Conservation (phyloP, 2,329 filamentous ascomycete species). For the Calonectria honghensis region DNA sequence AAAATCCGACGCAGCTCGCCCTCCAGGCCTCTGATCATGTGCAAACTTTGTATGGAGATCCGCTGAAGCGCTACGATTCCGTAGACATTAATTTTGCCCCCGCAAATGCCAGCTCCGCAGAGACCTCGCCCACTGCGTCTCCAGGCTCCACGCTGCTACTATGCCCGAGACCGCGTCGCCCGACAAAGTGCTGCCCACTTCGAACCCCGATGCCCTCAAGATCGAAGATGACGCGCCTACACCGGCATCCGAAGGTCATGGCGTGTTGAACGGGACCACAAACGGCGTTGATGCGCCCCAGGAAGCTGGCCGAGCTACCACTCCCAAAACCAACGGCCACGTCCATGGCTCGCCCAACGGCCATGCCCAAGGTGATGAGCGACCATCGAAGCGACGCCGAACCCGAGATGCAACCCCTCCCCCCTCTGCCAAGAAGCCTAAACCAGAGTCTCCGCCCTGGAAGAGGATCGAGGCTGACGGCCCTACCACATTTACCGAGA, state of each 20-base stretch:
- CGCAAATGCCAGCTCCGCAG: slow-evolving; percentile 76
- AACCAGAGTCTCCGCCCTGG: slow-evolving; percentile 89
- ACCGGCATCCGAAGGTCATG: slow-evolving; percentile 45
- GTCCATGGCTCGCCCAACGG: slow-evolving; percentile 64
- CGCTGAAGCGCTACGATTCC: slow-evolving; percentile 66
- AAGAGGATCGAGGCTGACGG: slow-evolving; percentile 90
- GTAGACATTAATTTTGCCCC: slow-evolving; percentile 74
- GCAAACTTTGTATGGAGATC: slow-evolving; percentile 70
- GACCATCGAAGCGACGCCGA: slow-evolving; percentile 80
- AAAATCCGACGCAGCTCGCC: slow-evolving; percentile 67
- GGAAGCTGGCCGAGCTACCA: slow-evolving; percentile 52
- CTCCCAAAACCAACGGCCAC: slow-evolving; percentile 54
- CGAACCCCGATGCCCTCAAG: slow-evolving; percentile 55
- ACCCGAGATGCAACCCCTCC: slow-evolving; percentile 68
- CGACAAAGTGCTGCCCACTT: slow-evolving; percentile 62
- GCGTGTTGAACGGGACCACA: slow-evolving; percentile 45
- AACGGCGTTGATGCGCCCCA: slow-evolving; percentile 33
- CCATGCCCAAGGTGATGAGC: slow-evolving; percentile 63
- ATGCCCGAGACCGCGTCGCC: slow-evolving; percentile 78
- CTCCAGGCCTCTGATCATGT: slow-evolving; percentile 72
- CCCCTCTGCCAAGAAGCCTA: slow-evolving; percentile 66
- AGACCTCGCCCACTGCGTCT: slow-evolving; percentile 70
- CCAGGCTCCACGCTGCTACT: slow-evolving; percentile 67
- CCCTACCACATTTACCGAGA: slow-evolving; percentile 87
- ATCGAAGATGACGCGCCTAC: slow-evolving; percentile 51